These are phyloP conservation scores for Spongispora temasekensis DNA, from an alignment of 1,284 basidiomycete species.

Conservation along the genomic window DNA sequence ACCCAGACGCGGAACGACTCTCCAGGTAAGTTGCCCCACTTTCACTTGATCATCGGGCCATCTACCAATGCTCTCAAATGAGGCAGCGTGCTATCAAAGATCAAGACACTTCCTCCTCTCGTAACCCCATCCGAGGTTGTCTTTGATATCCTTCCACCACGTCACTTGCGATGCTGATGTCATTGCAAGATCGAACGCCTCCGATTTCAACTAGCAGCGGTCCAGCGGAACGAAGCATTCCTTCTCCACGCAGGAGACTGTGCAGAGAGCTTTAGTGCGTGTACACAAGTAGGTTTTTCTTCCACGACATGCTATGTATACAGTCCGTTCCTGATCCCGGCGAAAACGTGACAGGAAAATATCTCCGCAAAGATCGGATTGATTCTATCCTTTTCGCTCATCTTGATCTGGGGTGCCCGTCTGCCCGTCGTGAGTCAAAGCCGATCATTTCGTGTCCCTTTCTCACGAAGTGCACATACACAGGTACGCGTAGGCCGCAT, in stretches of 20 bases:
- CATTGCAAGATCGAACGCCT: slow-evolving; percentile 79
- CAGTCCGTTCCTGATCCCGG: neutral
- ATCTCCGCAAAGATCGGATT: slow-evolving; percentile 94
- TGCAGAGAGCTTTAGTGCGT: slow-evolving; percentile 92
- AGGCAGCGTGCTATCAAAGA: slow-evolving; percentile 76
- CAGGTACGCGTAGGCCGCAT: slow-evolving; percentile 88
- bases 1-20: slow-evolving; percentile 38
- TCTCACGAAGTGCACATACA: slow-evolving; percentile 8
- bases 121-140: slow-evolving; percentile 87
- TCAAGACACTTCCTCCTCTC: slow-evolving; percentile 78
- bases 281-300: slow-evolving; percentile 63
- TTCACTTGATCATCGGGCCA: neutral
- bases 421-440: slow-evolving; percentile 70
- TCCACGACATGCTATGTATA: too few species aligned
- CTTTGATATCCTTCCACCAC: slow-evolving; percentile 2
- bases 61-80: neutral
- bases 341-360: slow-evolving; percentile 74
- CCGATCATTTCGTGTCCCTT: neutral
- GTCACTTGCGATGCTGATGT: slow-evolving; percentile 10
- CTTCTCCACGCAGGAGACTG: slow-evolving; percentile 97
- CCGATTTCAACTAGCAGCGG: slow-evolving; percentile 74
- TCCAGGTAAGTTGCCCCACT: slow-evolving; percentile 30
- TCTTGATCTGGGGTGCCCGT: slow-evolving; percentile 92
- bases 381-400: slow-evolving; percentile 93
- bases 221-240: slow-evolving; percentile 89